Base-by-base conservation (phyloP, 345 rosid species). In the Cardamine chenopodiifolia region DNA sequence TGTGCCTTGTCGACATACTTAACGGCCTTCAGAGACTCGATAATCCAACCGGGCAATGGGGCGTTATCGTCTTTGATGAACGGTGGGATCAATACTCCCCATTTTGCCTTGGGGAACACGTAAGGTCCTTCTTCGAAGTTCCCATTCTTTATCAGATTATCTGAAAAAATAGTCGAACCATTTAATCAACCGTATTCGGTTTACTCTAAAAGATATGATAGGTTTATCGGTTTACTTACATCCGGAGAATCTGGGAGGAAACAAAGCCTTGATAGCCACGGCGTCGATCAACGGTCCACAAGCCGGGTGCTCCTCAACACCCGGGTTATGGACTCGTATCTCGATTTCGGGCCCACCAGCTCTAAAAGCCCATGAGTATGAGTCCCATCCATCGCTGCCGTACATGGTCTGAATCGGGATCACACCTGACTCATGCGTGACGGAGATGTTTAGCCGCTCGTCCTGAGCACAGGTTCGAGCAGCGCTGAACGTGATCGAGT, bases 381-480 rank as follows among this genome's bases (percentile, higher is more conserved):
- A 84, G 81, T 94, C 98, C 97, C 97, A 94, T 0, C 96, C 97
- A 23, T 79, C 84, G 76, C 90, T 87, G 20, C 97, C 88, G 15
- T 94, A 94, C 86, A 86, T 81, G 1, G 98, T 94, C 54, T 94
- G 97, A 62, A 94, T 84, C 0, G 95, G 97, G 28, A 94, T 58
- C 5, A 90, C 74, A 7, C 97, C 97, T 18, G 80, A 84, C 70
- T 89, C 98, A 4, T 92, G 88, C 2, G 89, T 79, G 15, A 91
- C 90, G 0, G 98, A 88, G 0, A 94, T 79, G 55, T 92, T 92
- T 7, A 89, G 72, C 37, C 73, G 81, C 86, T 94, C 93, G 44
- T 90, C 93, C 66, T 94, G 97, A 4, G 90, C 91, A 60, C 98
- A 94, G 0, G 98, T 91, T 0, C 96, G 79, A 49, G 97, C 89